These are phyloP conservation scores for Sporothrix luriei DNA, from an alignment of 2,329 filamentous ascomycete species.

Conservation along the genomic window DNA sequence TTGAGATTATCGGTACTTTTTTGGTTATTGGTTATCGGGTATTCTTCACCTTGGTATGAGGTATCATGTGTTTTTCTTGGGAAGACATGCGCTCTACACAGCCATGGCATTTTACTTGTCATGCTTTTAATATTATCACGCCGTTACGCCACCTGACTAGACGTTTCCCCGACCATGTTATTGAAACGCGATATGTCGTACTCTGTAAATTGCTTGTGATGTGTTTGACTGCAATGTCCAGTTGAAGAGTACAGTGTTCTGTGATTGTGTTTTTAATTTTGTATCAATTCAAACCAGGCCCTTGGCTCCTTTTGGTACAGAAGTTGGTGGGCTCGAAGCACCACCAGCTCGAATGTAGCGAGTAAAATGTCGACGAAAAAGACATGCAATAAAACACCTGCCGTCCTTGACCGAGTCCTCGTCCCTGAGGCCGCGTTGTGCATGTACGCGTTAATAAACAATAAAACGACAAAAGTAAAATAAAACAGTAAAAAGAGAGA, in stretches of 20 bases:
- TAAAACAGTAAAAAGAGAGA: not conserved
- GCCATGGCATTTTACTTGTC: not conserved
- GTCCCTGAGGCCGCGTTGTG: constrained; percentile 10
- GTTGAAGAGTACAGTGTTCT: no score
- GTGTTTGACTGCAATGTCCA: no score
- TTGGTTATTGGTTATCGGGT: not conserved
- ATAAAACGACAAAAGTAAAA: not conserved
- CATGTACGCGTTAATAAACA: not conserved
- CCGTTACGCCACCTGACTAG: not conserved
- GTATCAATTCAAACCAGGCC: not conserved
- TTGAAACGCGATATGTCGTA: no score
- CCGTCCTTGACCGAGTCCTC: constrained; percentile 6
- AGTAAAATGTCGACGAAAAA: not conserved
- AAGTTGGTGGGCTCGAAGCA: not conserved
- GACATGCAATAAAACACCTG: not conserved
- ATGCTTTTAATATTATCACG: constrained; percentile 23
- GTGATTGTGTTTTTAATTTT: not conserved
- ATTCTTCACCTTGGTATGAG: not conserved
- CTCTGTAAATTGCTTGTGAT: not conserved
- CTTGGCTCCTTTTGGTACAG: not conserved
- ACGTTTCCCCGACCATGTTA: not conserved
- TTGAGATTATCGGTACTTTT: not conserved
- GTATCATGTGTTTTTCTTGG: not conserved
- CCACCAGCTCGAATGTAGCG: not conserved
- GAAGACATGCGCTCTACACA: not conserved